Evolutionary conservation across 2,329 filamentous ascomycete species (phyloP).

Genomic region (Dendrostoma leiphaemia): DNA sequence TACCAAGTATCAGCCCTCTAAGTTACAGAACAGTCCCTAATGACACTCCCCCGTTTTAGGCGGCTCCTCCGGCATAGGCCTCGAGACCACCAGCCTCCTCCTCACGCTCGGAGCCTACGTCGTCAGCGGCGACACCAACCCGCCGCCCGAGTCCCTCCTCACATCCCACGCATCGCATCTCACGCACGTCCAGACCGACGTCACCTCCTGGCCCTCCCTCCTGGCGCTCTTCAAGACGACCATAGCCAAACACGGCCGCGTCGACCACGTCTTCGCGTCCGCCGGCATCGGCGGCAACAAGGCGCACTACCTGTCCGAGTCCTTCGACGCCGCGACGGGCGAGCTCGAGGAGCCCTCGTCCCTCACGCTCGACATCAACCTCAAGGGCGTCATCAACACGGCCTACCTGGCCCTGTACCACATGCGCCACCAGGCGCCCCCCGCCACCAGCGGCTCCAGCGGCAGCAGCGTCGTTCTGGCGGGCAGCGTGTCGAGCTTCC

Average conservation of each 20-base stretch:
- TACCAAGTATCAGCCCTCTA: background rate
- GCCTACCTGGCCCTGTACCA: constrained; percentile 41
- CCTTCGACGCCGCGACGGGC: background rate
- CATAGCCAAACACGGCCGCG: background rate
- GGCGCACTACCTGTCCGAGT: background rate
- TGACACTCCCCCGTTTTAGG: background rate
- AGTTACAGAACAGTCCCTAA: background rate
- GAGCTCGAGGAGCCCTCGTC: background rate
- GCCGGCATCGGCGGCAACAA: background rate
- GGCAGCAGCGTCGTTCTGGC: constrained; percentile 29
- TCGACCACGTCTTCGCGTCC: background rate
- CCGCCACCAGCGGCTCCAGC: constrained; percentile 27
- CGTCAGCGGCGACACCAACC: background rate
- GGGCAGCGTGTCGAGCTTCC: constrained; percentile 23
- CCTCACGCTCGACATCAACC: constrained; percentile 27
- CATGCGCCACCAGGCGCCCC: constrained; percentile 29
- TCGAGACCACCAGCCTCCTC: background rate
- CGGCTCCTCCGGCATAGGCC: constrained; percentile 3
- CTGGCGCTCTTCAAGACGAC: background rate
- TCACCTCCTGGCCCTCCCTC: background rate
- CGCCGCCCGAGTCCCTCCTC: background rate
- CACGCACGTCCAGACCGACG: background rate
- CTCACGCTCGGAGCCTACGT: constrained; percentile 3
- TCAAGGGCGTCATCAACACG: constrained; percentile 36
- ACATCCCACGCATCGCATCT: background rate